These are phyloP conservation scores for Babesia divergens DNA, from an alignment of 169 alveolate species.

Conservation along the genomic window DNA sequence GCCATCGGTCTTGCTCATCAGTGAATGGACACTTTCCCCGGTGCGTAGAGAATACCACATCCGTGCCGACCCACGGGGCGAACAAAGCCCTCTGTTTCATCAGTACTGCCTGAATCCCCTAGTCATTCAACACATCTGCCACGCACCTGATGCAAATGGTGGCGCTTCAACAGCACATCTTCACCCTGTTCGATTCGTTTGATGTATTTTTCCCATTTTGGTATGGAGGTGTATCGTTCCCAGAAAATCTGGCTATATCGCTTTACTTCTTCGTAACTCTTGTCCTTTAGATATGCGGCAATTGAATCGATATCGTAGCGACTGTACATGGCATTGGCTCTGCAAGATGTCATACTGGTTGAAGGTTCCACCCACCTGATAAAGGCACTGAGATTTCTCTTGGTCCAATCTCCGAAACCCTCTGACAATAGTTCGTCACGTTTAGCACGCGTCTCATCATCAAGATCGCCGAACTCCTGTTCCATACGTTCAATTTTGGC, in stretches of 20 bases:
- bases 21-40: constrained; percentile 70
- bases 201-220: constrained; percentile 69
- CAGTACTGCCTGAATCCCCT: constrained; percentile 42
- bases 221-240: constrained; percentile 54
- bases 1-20: constrained; percentile 78
- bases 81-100: constrained; percentile 45
- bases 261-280: constrained; percentile 57
- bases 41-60: constrained; percentile 54
- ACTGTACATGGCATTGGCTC: constrained; percentile 70
- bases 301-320: constrained; percentile 68
- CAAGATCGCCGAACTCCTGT: constrained; percentile 45
- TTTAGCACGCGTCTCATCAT: constrained; percentile 56
- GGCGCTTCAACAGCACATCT: constrained; percentile 58
- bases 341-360: not conserved
- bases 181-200: constrained; percentile 75
- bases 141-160: constrained; percentile 69
- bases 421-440: constrained; percentile 56
- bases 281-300: constrained; percentile 65
- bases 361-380: constrained; percentile 23
- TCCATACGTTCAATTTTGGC: constrained; percentile 58
- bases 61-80: constrained; percentile 74
- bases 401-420: constrained; percentile 72
- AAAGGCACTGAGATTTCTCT: constrained; percentile 61
- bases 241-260: constrained; percentile 64
- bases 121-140: too few species aligned